Percentiles rank a stretch among this genome's conserved stretches.
Conservation (phyloP, 257 asterid species). For the Paulownia fortunei region DNA sequence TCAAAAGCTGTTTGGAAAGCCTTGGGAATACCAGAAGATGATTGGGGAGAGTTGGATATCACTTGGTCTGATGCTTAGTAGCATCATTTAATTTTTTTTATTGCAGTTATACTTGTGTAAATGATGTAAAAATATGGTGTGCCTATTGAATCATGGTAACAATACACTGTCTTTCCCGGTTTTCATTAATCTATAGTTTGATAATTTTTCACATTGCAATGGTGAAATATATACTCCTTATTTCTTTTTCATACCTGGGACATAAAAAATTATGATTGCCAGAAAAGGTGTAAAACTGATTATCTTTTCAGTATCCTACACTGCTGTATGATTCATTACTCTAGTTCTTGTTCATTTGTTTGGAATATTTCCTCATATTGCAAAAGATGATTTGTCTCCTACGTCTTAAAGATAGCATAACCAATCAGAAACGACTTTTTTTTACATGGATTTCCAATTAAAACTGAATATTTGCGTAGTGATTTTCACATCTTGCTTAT, state of each 20-base stretch:
- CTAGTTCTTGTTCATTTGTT: background rate
- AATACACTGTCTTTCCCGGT: background rate
- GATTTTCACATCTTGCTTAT: background rate
- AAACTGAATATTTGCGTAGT: background rate
- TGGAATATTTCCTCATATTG: background rate
- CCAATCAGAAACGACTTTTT: background rate
- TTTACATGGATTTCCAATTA: background rate
- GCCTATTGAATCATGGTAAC: background rate
- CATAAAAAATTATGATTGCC: too few relatives aligned
- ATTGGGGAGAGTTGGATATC: slow-evolving; percentile 48
- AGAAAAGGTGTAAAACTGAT: too few relatives aligned
- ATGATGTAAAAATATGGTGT: background rate
- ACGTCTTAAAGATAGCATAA: background rate
- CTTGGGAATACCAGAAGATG: slow-evolving; percentile 30
- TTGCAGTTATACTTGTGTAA: background rate
- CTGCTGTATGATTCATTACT: background rate
- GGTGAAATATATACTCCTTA: too few relatives aligned
- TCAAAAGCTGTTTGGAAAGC: slow-evolving; percentile 50
- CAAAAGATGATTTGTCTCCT: background rate
- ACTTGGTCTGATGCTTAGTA: slow-evolving; percentile 49
- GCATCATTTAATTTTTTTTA: background rate
- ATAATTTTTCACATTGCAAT: background rate
- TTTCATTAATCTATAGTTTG: background rate
- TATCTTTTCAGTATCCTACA: too few relatives aligned
- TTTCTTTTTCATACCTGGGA: too few relatives aligned